These are phyloP conservation scores for Suillus cothurnatus DNA, from an alignment of 768 basidiomycete genomes.

Conservation along the genomic window DNA sequence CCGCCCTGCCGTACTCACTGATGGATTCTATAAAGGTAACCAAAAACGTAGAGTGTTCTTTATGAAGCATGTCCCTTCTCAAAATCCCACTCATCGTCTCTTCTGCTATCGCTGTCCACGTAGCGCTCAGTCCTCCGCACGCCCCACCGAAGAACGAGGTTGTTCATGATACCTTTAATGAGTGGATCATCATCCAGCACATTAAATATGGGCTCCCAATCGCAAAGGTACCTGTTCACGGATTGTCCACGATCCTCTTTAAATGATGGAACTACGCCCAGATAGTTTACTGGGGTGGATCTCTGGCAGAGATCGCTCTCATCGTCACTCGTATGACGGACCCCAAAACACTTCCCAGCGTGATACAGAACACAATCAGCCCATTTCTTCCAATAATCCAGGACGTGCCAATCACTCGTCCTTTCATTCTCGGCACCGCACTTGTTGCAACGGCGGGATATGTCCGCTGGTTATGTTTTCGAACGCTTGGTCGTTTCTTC, in stretches of 20 bases:
- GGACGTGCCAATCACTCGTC: constrained; percentile 11
- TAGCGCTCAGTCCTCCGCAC: constrained; percentile 47
- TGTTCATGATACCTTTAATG: constrained; percentile 10
- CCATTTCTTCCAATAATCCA: constrained; percentile 3
- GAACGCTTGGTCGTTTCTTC: constrained; percentile 28
- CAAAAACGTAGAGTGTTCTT: neutral
- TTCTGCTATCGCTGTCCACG: constrained; percentile 43
- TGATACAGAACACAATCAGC: constrained; percentile 3
- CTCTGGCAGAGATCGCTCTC: constrained; percentile 6
- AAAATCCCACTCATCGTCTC: constrained; percentile 45
- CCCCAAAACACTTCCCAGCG: neutral
- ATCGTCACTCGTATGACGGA: neutral
- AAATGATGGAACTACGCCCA: neutral
- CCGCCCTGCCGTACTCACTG: neutral
- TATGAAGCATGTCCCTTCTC: constrained; percentile 31
- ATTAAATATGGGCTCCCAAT: neutral
- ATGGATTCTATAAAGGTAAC: neutral
- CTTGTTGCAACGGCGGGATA: constrained; percentile 21
- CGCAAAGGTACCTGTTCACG: constrained; percentile 1
- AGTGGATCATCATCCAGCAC: constrained; percentile 4
- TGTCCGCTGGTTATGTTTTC: constrained; percentile 30
- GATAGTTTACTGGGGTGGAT: constrained; percentile 8
- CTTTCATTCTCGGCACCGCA: constrained; percentile 20
- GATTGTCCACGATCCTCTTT: neutral
- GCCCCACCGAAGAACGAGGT: constrained; percentile 41